Conservation (phyloP, 805 yeast species). For the Yarrowia hollandica region DNA sequence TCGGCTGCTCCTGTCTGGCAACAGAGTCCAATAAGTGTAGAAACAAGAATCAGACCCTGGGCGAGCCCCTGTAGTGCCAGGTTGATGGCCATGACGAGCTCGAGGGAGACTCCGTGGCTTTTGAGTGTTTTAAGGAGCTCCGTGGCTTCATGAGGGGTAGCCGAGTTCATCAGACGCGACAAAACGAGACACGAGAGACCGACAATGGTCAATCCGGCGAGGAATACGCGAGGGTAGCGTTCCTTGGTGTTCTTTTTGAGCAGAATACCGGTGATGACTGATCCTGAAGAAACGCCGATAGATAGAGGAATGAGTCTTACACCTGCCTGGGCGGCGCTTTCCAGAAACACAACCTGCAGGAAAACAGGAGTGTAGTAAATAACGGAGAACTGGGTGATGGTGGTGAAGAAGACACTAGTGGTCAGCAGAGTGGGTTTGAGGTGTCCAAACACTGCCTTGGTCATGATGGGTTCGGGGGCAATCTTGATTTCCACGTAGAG, state of each 20-base stretch:
- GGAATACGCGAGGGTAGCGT: conserved; percentile 1
- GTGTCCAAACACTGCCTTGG: conserved; percentile 44
- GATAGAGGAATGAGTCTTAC: conserved; percentile 11
- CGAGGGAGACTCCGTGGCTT: background rate
- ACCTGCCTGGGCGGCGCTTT: conserved; percentile 2
- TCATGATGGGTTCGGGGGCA: conserved; percentile 50
- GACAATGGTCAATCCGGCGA: background rate
- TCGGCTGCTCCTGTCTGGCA: background rate
- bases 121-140: background rate
- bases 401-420: conserved; percentile 10
- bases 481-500: conserved; percentile 36
- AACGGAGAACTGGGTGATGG: conserved; percentile 6
- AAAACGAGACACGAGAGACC: background rate
- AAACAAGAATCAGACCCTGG: conserved; percentile 12
- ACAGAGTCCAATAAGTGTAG: conserved; percentile 13
- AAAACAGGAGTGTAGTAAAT: conserved; percentile 24
- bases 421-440: conserved; percentile 30
- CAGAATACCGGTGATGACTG: background rate
- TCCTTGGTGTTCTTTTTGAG: conserved; percentile 12
- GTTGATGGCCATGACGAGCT: background rate
- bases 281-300: conserved; percentile 12
- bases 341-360: conserved; percentile 13
- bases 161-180: background rate
- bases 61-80: conserved; percentile 18
- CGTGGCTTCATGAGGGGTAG: background rate